Base-by-base conservation (phyloP, 2,329 filamentous ascomycete genomes). In the Leptographium flavum region DNA sequence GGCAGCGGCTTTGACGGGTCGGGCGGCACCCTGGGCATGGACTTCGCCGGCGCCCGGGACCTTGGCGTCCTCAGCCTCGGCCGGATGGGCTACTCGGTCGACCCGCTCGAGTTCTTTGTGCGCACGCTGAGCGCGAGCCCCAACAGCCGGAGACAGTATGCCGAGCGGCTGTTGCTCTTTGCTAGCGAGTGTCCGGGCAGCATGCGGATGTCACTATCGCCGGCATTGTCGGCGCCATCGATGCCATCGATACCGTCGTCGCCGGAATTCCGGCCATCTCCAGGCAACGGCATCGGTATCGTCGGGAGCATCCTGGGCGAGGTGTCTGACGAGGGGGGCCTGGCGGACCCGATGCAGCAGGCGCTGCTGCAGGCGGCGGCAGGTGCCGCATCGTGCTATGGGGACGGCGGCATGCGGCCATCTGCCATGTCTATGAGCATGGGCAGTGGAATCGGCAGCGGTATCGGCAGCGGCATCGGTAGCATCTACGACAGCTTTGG, bases 81-180 rank as follows among this genome's bases (percentile, higher is more conserved):
- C 4, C 52, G 61, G 14, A 50, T 55, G 32, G 58, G 60, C 5
- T 57, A 60, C 2, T 54, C 54, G 1, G 54, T 63, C 27, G 66
- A 69, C 33, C 63, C 65, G 5, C 58, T 69, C 27, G 62, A 65
- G 48, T 61, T 68, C 17, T 68, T 69, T 50, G 60, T 69, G 14
- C 60, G 60, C 33, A 67, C 63, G 1, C 54, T 69, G 15, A 67
- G 63, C 41, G 60, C 62, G 5, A 68, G 63, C 32, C 65, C 65
- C 5, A 68, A 68, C 43, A 65, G 62, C 46, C 57, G 65, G 36
- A 58, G 57, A 19, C 62, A 66, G 48, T 69, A 63, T 44, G 66
- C 66, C 3, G 63, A 66, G 46, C 55, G 65, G 23, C 58, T 69
- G 3, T 53, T 68, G 5, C 58, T 61, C 41, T 64, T 67, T 46